These are phyloP conservation scores for Ogataea wickerhamii DNA, from an alignment of 805 yeast species.

Conservation along the genomic window DNA sequence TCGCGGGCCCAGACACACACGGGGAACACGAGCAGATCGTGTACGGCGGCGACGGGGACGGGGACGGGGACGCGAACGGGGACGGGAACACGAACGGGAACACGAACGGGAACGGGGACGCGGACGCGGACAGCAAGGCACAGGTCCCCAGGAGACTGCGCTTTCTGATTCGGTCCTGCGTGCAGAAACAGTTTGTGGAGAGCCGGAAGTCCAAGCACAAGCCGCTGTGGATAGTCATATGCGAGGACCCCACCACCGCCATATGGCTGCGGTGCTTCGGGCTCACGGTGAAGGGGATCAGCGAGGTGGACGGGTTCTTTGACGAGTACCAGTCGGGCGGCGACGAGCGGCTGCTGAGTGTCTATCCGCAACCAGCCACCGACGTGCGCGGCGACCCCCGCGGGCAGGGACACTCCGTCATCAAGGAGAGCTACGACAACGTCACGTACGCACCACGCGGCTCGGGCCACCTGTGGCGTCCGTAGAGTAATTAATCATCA, in stretches of 20 bases:
- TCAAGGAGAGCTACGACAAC: constrained; percentile 41
- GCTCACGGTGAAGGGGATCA: constrained; percentile 48
- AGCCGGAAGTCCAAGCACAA: constrained; percentile 25
- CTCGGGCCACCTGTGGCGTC: constrained; percentile 57
- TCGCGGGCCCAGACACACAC: background rate
- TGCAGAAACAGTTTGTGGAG: constrained; percentile 48
- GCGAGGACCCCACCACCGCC: constrained; percentile 55
- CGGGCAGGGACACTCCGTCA: background rate
- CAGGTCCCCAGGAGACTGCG: constrained; percentile 52
- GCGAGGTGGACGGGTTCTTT: constrained; percentile 45
- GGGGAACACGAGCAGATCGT: background rate
- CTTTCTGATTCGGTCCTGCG: constrained; percentile 54
- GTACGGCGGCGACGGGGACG: constrained; percentile 6
- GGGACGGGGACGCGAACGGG: constrained; percentile 10
- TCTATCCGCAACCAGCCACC: background rate
- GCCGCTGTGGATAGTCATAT: constrained; percentile 50
- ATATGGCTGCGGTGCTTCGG: constrained; percentile 54
- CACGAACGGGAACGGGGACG: constrained; percentile 1
- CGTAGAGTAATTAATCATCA: too few species aligned
- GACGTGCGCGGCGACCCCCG: constrained; percentile 1
- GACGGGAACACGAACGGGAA: constrained; percentile 4
- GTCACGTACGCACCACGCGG: constrained; percentile 61
- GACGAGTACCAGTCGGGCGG: constrained; percentile 16
- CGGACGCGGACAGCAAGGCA: constrained; percentile 28
- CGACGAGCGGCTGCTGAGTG: background rate